A percentile compares a stretch with the other conserved stretches of the same genome.
Evolutionary conservation across 805 yeast genomes (phyloP).

Genomic region (Ogataea paraovalis): DNA sequence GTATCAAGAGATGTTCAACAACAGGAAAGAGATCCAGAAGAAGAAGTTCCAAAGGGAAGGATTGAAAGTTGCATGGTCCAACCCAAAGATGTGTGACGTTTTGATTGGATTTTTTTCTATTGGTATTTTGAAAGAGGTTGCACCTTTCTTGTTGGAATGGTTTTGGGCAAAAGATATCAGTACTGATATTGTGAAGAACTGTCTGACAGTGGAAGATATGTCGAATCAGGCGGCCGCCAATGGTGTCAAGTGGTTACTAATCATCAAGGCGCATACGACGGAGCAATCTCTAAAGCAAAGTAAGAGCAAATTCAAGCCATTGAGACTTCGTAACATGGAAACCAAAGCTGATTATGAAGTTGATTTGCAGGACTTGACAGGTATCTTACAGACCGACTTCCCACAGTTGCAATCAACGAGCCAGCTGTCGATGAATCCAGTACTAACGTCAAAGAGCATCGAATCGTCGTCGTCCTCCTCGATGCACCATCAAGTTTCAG

Average conservation of each 20-base stretch:
- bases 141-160: slow-evolving; percentile 55
- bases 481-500: background rate
- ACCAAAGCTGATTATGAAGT: slow-evolving; percentile 67
- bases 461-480: background rate
- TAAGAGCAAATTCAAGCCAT: slow-evolving; percentile 62
- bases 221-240: slow-evolving; percentile 58
- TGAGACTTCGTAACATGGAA: slow-evolving; percentile 63
- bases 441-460: background rate
- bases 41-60: slow-evolving; percentile 34
- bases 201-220: slow-evolving; percentile 57
- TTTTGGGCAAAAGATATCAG: slow-evolving; percentile 79
- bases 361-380: slow-evolving; percentile 61
- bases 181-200: slow-evolving; percentile 59
- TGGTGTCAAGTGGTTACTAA: slow-evolving; percentile 72
- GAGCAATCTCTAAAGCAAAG: slow-evolving; percentile 18
- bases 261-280: slow-evolving; percentile 63
- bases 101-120: slow-evolving; percentile 67
- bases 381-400: slow-evolving; percentile 32
- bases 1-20: slow-evolving; percentile 36
- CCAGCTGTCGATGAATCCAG: background rate
- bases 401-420: background rate
- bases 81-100: slow-evolving; percentile 71
- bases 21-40: slow-evolving; percentile 18
- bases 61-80: slow-evolving; percentile 34
- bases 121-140: slow-evolving; percentile 51